Evolutionary conservation across 164 flowering plant species (phyloP), one percentile per base, ranked within the genome.

Genomic region (Litsea cubeba): DNA sequence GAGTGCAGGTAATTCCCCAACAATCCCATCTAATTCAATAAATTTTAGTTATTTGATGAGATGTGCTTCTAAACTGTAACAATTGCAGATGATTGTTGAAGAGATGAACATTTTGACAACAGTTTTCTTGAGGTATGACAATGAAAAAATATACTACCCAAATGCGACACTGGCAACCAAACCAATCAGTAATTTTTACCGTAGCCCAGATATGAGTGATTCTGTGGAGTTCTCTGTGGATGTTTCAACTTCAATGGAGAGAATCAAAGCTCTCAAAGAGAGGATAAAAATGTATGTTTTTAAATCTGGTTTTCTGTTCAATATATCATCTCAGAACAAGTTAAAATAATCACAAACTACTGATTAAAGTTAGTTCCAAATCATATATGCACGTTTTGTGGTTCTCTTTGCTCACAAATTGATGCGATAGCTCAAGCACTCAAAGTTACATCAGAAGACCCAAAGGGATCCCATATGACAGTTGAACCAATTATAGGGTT

Each of bases 31-130:
- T 68, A 30, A 17, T 12, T 17, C 18, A 51, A 2, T 3, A 51
- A 3, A 51, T 2, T 62, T 6, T 12, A 23, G 22, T 62, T 32
- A 23, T 54, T 35, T 51, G 15, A 24, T 32, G 23, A 23, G 23
- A 73, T 62, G 10, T 74, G 24, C 25, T 66, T 78, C 74, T 78
- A 14, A 51, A 46, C 64, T 50, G 5, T 66, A 67, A 23, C 23
- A 51, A 49, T 77, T 73, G 71, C 90, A 94, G 98, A 84, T 92
- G 91, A 69, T 84, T 8, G 98, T 94, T n/a, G 97, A 94, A 76
- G 97, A 94, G 85, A 85, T 94, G 95, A 91, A 91, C 80, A 87
- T 94, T 46, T 79, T 91, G 81, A 89, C 90, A 0, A 94, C 95
- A 28, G 72, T 92, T 26, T 94, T 94, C 80, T 66, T 94, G 85